Percentiles rank a stretch among this genome's conserved stretches.
phyloP scores from a whole-genome alignment of 2,329 filamentous ascomycete species.

The Paramyrothecium sp. region DNA sequence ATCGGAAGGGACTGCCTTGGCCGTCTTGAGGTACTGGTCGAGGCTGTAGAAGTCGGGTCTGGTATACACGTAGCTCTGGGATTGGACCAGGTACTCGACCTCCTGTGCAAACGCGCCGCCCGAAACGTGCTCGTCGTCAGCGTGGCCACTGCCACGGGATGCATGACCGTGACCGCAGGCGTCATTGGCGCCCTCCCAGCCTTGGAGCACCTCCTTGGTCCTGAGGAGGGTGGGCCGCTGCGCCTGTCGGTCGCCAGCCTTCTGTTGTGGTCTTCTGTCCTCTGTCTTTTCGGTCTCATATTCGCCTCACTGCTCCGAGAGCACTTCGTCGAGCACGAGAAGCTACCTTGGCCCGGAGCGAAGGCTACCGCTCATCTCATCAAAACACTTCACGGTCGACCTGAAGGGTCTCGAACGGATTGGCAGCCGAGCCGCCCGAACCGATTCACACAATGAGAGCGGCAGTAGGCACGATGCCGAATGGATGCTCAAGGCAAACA shows the following conservation, averaged over 20 bases:
- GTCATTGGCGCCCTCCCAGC: constrained; percentile 2
- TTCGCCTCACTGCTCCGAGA: not conserved
- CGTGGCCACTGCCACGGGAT: not conserved
- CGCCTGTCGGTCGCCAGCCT: not conserved
- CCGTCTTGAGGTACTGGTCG: no score
- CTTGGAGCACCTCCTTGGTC: constrained; percentile 1
- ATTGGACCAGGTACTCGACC: no score
- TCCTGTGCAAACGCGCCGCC: no score
- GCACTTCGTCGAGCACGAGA: not conserved
- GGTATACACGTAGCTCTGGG: no score
- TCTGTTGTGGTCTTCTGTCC: not conserved
- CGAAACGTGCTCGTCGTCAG: not conserved
- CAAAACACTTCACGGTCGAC: not conserved
- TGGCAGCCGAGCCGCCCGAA: not conserved
- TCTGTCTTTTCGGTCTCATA: constrained; percentile 2
- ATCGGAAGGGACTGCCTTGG: no score
- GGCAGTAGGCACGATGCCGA: not conserved
- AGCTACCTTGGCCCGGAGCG: not conserved
- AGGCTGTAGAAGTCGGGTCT: no score
- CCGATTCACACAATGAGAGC: not conserved
- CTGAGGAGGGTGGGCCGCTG: not conserved
- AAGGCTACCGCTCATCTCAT: not conserved
- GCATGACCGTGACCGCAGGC: constrained; percentile 1
- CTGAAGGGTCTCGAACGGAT: not conserved
- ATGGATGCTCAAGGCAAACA: not conserved